Base-by-base conservation (phyloP, 352 stramenopile species). In the Phytophthora sp. region DNA sequence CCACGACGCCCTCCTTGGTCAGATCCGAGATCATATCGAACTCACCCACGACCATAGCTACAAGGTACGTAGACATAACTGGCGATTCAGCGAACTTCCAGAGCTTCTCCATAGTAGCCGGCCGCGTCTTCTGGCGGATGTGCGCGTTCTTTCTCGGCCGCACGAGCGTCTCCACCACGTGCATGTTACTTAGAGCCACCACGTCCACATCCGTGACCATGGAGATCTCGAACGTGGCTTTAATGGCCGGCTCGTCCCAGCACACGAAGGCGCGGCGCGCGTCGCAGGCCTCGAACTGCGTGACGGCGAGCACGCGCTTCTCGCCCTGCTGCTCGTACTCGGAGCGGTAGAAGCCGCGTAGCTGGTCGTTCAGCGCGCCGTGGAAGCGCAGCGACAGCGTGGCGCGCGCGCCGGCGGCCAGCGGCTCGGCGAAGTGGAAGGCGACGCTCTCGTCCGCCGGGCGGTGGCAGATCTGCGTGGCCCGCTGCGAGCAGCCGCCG, bases 11-110 rank as follows among this genome's bases (percentile, higher is more conserved):
- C 32, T 97, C 76, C 50, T 76, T 74, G 18, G 84, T 98, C 34
- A 96, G 73, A 32, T 84, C 89, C 48, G 97, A 94, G 17, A 98
- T 79, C 68, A 87, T 88, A 76, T 99, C 96, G 69, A 99, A 99
- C 77, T 99, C 94, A 43, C 96, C 96, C 15, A 99, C 85, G 54
- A 94, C 84, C 66, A 97, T 99, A 1, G 95, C 97, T 23, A 99
- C 76, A 0, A 99, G 77, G 82, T 99, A 99, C 20, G 96, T 99
- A 45, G 88, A 98, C 97, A 99, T 99, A 58, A 97, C 82, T 0
- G 96, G 97, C 21, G 95, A 97, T 62, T 97, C 87, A n/a, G 92
- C 77, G 70, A 97, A 98, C 39, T 83, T 86, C 82, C 84, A 94
- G 7, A 85, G 28, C 56, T 92, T 92, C 53, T 92, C 83, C 23